Conservation (phyloP, 352 stramenopile genomes). For the Phytophthora melonis region DNA sequence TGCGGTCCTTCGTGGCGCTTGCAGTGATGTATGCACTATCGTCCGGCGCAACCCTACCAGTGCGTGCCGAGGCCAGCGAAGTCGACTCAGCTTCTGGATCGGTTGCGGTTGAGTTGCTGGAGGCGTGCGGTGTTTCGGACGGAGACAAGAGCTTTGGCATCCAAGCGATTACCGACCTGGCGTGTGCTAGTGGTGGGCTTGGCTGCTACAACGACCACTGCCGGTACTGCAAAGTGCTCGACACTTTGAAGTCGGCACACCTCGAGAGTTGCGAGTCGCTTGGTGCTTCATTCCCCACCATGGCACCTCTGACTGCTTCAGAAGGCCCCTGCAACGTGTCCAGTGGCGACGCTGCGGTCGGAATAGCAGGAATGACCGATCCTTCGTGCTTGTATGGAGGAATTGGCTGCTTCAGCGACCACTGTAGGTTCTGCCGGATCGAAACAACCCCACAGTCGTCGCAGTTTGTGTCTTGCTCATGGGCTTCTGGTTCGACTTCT, state of each 20-base stretch:
- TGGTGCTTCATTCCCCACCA: constrained; percentile 16
- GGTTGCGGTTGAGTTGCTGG: background rate
- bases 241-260: constrained; percentile 47
- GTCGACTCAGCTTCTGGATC: constrained; percentile 27
- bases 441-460: constrained; percentile 22
- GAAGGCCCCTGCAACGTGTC: constrained; percentile 22
- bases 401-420: constrained; percentile 44
- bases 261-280: constrained; percentile 32
- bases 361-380: constrained; percentile 44
- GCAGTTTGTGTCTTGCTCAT: constrained; percentile 28
- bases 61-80: background rate
- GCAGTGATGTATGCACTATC: constrained; percentile 10
- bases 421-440: constrained; percentile 37
- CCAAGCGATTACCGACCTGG: constrained; percentile 32
- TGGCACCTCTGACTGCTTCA: constrained; percentile 29
- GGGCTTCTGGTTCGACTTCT: constrained; percentile 6
- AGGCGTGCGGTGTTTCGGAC: constrained; percentile 30
- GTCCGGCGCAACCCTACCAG: background rate
- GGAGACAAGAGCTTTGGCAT: constrained; percentile 49
- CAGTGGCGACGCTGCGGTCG: constrained; percentile 40
- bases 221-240: constrained; percentile 47
- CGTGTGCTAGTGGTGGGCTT: constrained; percentile 43
- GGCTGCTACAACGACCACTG: constrained; percentile 57
- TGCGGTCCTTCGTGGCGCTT: constrained; percentile 15
- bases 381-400: constrained; percentile 42